These are phyloP conservation scores for Talaromyces sp. DNA, from an alignment of 2,329 filamentous ascomycete genomes.

Conservation along the genomic window DNA sequence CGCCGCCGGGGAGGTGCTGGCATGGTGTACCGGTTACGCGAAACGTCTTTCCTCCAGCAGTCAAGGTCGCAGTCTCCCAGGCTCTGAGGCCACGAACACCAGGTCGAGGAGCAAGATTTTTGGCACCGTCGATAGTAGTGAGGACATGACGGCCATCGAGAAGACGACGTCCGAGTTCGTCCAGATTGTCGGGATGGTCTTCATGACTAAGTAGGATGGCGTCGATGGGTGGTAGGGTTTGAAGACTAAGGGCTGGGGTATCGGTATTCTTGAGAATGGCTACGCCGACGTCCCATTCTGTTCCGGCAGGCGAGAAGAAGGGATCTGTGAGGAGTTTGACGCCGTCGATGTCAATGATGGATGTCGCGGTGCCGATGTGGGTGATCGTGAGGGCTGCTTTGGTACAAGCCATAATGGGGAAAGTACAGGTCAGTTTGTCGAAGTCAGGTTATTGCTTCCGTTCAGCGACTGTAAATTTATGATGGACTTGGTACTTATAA, in stretches of 20 bases:
- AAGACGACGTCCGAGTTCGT: conserved; percentile 44
- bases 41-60: conserved; percentile 34
- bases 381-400: conserved; percentile 32
- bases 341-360: conserved; percentile 45
- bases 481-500: background rate
- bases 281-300: conserved; percentile 30
- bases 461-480: no score
- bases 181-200: conserved; percentile 51
- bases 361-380: conserved; percentile 49
- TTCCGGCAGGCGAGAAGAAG: conserved; percentile 43
- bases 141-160: conserved; percentile 47
- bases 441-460: no score
- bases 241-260: conserved; percentile 35
- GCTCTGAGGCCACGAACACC: conserved; percentile 39
- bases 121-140: conserved; percentile 46
- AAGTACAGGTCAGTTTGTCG: no score
- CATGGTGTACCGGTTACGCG: conserved; percentile 44
- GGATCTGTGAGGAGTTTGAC: conserved; percentile 47
- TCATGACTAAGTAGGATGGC: conserved; percentile 51
- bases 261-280: conserved; percentile 30
- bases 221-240: conserved; percentile 45
- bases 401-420: conserved; percentile 16
- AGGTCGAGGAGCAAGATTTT: conserved; percentile 44
- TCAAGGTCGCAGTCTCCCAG: conserved; percentile 36
- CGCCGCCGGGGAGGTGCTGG: conserved; percentile 43